Conservation (phyloP, 2,329 filamentous ascomycete species). For the Coleophoma cylindrospora region DNA sequence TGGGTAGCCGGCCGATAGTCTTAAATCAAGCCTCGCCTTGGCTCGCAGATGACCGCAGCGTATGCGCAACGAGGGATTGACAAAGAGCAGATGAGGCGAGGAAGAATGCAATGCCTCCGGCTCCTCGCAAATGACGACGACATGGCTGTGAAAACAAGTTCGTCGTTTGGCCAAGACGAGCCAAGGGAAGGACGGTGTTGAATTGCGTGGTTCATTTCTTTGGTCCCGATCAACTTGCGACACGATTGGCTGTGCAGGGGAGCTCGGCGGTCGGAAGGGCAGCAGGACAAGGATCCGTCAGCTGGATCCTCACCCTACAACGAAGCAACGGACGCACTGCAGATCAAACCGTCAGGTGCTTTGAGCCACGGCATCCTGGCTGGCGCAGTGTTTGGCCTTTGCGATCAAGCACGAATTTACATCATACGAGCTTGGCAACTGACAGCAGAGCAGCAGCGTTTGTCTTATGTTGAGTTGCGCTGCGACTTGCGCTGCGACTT, state of each 20-base stretch:
- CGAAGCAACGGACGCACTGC: background rate
- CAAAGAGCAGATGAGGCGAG: background rate
- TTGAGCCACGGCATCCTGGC: background rate
- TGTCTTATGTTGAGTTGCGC: no score
- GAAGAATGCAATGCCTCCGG: background rate
- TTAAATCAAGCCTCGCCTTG: no score
- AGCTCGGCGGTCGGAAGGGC: background rate
- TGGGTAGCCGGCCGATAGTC: no score
- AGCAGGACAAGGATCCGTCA: background rate
- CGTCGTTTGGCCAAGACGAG: background rate
- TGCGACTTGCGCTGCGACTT: no score
- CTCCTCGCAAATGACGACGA: background rate
- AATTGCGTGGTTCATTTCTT: conserved; percentile 2
- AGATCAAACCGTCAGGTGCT: background rate
- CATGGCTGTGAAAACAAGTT: background rate
- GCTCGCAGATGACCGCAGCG: background rate
- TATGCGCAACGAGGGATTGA: background rate
- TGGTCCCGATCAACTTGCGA: background rate
- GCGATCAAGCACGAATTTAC: no score
- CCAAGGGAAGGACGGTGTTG: background rate
- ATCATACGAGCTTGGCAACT: no score
- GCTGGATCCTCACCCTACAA: background rate
- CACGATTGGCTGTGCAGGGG: background rate
- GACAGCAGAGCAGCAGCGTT: no score
- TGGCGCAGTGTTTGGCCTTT: no score